Evolutionary conservation across 1,139 yeast species (phyloP), one percentile per base, ranked within the genome.

Genomic region (Taphrina deformans): DNA sequence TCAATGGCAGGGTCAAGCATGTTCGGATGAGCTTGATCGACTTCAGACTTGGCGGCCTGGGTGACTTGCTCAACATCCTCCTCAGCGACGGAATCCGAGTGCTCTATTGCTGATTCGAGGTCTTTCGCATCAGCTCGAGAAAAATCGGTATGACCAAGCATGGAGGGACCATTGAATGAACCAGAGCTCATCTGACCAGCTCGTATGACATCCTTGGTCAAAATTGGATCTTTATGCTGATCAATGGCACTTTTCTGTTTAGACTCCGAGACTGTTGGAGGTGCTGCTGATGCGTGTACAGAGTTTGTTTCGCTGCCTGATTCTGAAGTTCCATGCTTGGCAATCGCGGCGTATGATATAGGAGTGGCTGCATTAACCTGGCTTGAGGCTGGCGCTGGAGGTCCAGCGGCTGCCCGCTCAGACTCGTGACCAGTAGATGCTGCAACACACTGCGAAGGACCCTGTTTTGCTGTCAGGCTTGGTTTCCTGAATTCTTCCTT

Each of bases 401-500:
- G 21, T 9, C 7, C 21, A 14, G 24, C n/a, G 7, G 3, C 7
- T 10, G 24, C 9, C 4, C 21, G 24, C 21, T n/a, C 10, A 5
- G 48, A 10, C 0, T 44, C 27, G 7, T 44, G 48, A 18, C 18
- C 53, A 9, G 12, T 26, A n/a, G 18, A 26, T 14, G 44, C 21
- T 27, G 6, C 44, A 12, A n/a, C 7, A n/a, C 27, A 21, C 6
- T 33, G 33, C n/a, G 45, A 7, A 14, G 29, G 18, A 35, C 46
- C 18, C 2, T 23, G 40, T 3, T 24, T 26, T 6, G 38, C 9
- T 2, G 62, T 55, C 46, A 35, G 26, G 24, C 24, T 27, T 27
- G 62, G 62, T 48, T 46, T 48, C 35, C 48, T 58, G 48, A 58
- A 58, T 35, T 35, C 62, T 12, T 48, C 62, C 23, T 31, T 48